Base-by-base conservation (phyloP, 2,329 filamentous ascomycete genomes). In the Bisporella sp. region DNA sequence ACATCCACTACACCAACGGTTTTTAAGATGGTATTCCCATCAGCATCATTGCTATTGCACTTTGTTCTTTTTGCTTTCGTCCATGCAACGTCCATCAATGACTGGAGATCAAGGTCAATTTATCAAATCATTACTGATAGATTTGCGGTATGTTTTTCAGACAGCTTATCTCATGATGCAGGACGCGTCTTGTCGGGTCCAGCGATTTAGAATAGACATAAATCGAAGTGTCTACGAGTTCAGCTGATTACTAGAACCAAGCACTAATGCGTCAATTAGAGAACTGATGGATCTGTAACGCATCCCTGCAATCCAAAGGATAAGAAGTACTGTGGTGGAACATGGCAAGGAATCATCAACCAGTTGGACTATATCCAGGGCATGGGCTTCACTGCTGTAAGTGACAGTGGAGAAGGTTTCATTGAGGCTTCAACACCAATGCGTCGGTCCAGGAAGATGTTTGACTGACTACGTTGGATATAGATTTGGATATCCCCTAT, bases 301-400 rank as follows among this genome's bases (percentile, higher is more conserved):
- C 51, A 58, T 11, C 45, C 55, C 13, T 64, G 62, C 37, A 50
- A 58, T 46, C 50, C 57, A 6, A 46, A 33, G 11, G 50, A 54
- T 51, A 61, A 64, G 5, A 40, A 66, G 5, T 75, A 76, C 54
- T 79, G 76, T 53, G 75, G 75, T 44, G 70, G 70, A 8, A 66
- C 68, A n/a, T 72, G 68, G 66, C 61, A 64, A 46, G 70, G 70
- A 11, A 69, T 72, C 47, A 65, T 64, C 32, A 62, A 69, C 33
- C 61, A 67, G 12, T 57, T 73, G 46, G 67, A 71, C 56, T 73
- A 73, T 54, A 72, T 72, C 40, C 66, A 70, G 51, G 62, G 60
- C 21, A 64, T 69, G 63, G 68, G 53, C 2, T 54, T 53, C 46
- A 67, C 69, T 52, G 69, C 69, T 28, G 52, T 64, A 44, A 32